Base-by-base conservation (phyloP, 139 green algal genomes). In the Chlamydomonas schloesseri region DNA sequence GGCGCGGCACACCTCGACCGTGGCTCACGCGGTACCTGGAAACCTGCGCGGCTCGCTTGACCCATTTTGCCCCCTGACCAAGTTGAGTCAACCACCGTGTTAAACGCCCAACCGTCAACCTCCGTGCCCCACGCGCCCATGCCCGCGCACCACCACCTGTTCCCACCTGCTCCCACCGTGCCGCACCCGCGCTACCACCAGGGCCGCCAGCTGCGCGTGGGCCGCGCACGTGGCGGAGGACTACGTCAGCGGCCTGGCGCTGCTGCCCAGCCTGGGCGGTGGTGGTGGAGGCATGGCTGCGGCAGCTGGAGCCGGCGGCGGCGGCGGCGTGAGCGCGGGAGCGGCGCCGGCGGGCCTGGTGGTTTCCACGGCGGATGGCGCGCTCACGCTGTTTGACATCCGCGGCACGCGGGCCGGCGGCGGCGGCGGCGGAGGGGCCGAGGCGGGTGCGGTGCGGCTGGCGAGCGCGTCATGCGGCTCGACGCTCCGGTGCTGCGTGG, bases 211-310 rank as follows among this genome's bases (percentile, higher is more conserved):
- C 57, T 64, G 81, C 82, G 78, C 50, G 26, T 76, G 42, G 31
- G 46, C 86, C 64, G n/a, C 71, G 23, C 67, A 91, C 15, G 71
- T 94, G 2, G 91, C 87, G 29, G 75, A 75, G 26, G 93, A 96
- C 65, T 96, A 96, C 47, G 91, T 98, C 0, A 93, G 93, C 0
- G 95, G 93, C 0, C 36, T 97, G 36, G 37, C 36, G 14, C 67
- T 95, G 8, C 75, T 87, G 11, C 87, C 88, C n/a, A 13, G 6
- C 42, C 42, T 50, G 42, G 57, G 29, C 14, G 29, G 13, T 21
- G n/a, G 31, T 5, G 31, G 20, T 15, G 31, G 15, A 53, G 28
- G 17, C 15, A 4, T 15, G 57, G 57, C 4, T 65, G 57, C 23
- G n/a, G 34, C 42, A 20, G 84, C 62, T 15, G 65, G 84, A 29